phyloP scores from a whole-genome alignment of 1,284 basidiomycete species.

The Cryptococcus hybrid region DNA sequence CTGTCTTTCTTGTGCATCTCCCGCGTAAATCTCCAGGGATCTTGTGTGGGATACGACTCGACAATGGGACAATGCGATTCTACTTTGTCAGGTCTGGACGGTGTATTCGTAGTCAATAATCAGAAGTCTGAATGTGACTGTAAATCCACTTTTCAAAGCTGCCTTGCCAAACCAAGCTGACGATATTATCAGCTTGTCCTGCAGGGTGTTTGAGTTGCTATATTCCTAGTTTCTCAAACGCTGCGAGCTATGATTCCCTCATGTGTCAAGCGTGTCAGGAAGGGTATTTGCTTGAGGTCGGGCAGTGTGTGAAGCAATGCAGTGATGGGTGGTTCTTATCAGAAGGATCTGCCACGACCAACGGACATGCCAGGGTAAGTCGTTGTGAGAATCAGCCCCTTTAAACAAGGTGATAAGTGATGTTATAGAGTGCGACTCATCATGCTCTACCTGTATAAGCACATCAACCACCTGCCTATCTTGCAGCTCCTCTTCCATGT shows the following conservation, averaged over 20 bases:
- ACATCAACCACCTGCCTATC: constrained; percentile 39
- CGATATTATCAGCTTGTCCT: constrained; percentile 42
- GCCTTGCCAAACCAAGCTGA: not conserved
- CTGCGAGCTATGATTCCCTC: constrained; percentile 24
- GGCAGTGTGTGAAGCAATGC: constrained; percentile 43
- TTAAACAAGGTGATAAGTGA: not conserved
- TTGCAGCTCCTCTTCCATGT: constrained; percentile 29
- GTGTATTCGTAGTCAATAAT: constrained; percentile 46
- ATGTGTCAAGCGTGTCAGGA: constrained; percentile 48
- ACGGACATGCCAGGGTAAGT: constrained; percentile 48
- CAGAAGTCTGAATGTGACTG: constrained; percentile 47
- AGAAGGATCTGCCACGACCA: constrained; percentile 19
- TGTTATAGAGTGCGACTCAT: constrained; percentile 44
- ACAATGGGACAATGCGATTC: constrained; percentile 48
- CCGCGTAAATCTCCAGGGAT: constrained; percentile 36
- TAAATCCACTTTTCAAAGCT: constrained; percentile 22
- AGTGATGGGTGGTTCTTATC: constrained; percentile 36
- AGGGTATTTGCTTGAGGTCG: constrained; percentile 47
- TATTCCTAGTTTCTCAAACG: constrained; percentile 41
- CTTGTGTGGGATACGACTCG: constrained; percentile 46
- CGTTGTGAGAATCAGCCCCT: not conserved
- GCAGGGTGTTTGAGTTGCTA: constrained; percentile 45
- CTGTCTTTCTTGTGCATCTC: constrained; percentile 43
- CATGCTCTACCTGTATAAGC: constrained; percentile 45
- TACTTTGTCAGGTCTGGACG: constrained; percentile 22